Percentiles rank a stretch among this genome's conserved stretches.
Evolutionary conservation across 2,329 filamentous ascomycete genomes (phyloP).

Genomic region (Xylariaceae sp.): DNA sequence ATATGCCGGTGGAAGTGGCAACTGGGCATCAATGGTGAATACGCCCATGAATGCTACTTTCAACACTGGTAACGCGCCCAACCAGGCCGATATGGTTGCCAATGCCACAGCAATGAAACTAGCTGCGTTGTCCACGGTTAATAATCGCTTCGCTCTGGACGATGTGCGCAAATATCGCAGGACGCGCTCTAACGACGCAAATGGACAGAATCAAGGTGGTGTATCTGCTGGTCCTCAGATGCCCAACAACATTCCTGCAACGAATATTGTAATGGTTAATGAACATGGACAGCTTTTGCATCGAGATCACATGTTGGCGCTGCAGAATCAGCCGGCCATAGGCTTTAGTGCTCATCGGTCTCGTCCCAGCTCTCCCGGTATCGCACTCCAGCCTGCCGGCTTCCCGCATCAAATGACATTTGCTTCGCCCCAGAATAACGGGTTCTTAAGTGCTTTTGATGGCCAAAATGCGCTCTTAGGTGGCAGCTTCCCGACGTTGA

Average conservation of each 20-base stretch:
- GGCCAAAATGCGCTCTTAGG: constrained; percentile 62
- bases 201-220: constrained; percentile 53
- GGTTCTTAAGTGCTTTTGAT: constrained; percentile 86
- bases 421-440: constrained; percentile 86
- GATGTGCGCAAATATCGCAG: constrained; percentile 96
- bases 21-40: constrained; percentile 98
- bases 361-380: constrained; percentile 81
- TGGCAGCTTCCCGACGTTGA: constrained; percentile 64
- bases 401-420: constrained; percentile 63
- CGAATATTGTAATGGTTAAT: constrained; percentile 90
- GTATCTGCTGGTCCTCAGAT: constrained; percentile 62
- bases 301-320: constrained; percentile 74
- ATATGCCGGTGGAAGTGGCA: constrained; percentile 71
- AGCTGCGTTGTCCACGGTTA: constrained; percentile 91
- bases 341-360: constrained; percentile 65
- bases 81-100: constrained; percentile 94
- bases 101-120: constrained; percentile 99
- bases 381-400: constrained; percentile 65
- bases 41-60: constrained; percentile 93
- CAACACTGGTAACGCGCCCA: constrained; percentile 56
- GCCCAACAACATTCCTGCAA: constrained; percentile 56
- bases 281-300: constrained; percentile 84
- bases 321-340: constrained; percentile 64
- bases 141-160: constrained; percentile 94
- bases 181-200: constrained; percentile 79